These are phyloP conservation scores for Crithidia acanthocephali DNA, from an alignment of 208 protist genomes.

Conservation along the genomic window DNA sequence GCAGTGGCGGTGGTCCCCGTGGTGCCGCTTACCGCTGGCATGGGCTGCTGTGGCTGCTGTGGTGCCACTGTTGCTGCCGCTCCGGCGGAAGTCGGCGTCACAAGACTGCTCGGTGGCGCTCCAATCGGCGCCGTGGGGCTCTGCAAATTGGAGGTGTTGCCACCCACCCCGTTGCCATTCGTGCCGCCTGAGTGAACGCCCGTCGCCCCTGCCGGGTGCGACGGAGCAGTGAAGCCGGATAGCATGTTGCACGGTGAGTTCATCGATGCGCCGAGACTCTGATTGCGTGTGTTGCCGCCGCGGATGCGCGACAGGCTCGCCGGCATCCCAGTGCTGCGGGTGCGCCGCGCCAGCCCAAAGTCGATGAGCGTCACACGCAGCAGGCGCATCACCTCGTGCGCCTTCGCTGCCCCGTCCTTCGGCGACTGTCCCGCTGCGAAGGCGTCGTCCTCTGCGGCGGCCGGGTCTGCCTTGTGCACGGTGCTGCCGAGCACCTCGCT, in stretches of 20 bases:
- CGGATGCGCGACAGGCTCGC: constrained; percentile 1
- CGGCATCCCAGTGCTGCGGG: constrained; percentile 17
- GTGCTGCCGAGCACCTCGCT: constrained; percentile 42
- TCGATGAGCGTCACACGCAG: constrained; percentile 81
- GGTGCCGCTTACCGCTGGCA: not conserved
- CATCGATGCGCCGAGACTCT: constrained; percentile 14
- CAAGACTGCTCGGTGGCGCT: not conserved
- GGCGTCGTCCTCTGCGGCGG: not conserved
- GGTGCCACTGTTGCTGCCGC: not conserved
- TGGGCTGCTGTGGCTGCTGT: constrained; percentile 2
- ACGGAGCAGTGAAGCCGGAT: not conserved
- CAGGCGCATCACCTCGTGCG: constrained; percentile 34
- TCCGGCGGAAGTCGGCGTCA: not conserved
- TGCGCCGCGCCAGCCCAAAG: constrained; percentile 77
- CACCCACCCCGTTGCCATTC: too few relatives aligned
- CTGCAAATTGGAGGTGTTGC: not conserved
- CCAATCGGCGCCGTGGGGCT: not conserved
- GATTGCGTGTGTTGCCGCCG: constrained; percentile 2
- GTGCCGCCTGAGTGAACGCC: too few relatives aligned
- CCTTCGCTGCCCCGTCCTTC: not conserved
- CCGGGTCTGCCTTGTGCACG: constrained; percentile 31
- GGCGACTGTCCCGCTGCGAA: not conserved
- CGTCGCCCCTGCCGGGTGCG: not conserved
- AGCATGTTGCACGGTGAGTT: constrained; percentile 10
- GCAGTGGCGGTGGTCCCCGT: too few relatives aligned